These are phyloP conservation scores for Cryoendolithus antarcticus DNA, from an alignment of 2,329 filamentous ascomycete genomes.

Conservation along the genomic window DNA sequence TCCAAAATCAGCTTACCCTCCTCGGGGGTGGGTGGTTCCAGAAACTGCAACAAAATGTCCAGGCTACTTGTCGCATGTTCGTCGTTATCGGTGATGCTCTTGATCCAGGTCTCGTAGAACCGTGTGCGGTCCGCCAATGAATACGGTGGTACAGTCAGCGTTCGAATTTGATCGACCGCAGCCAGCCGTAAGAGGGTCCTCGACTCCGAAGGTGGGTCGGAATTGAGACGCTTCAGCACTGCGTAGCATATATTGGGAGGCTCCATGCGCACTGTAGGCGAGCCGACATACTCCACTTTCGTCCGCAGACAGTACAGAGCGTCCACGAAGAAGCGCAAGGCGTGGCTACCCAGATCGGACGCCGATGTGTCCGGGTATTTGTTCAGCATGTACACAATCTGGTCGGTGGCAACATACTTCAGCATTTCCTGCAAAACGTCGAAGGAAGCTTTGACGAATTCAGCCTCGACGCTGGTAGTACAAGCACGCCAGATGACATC, in stretches of 20 bases:
- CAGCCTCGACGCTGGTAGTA: constrained; percentile 66
- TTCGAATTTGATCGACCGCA: constrained; percentile 12
- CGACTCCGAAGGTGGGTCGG: constrained; percentile 2
- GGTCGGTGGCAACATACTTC: constrained; percentile 28
- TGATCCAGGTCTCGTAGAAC: constrained; percentile 14
- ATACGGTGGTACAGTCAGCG: constrained; percentile 1
- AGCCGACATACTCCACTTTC: neutral
- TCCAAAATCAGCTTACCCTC: constrained; percentile 11
- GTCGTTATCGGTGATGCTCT: constrained; percentile 9
- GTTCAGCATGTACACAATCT: constrained; percentile 53
- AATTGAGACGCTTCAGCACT: constrained; percentile 12
- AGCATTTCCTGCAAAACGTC: constrained; percentile 47
- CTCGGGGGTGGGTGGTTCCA: constrained; percentile 4
- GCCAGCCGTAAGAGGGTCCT: constrained; percentile 9
- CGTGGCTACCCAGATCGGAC: constrained; percentile 12
- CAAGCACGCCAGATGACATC: constrained; percentile 78
- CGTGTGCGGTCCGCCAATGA: constrained; percentile 9
- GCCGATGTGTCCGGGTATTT: constrained; percentile 47
- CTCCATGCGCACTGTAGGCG: neutral
- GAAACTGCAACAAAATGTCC: constrained; percentile 13
- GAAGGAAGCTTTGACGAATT: constrained; percentile 70
- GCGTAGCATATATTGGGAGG: constrained; percentile 12
- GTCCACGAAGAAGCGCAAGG: constrained; percentile 11
- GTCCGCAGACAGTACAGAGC: neutral
- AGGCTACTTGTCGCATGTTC: constrained; percentile 13